phyloP scores from a whole-genome alignment of 2,329 filamentous ascomycete genomes.

The Phialophora chinensis region DNA sequence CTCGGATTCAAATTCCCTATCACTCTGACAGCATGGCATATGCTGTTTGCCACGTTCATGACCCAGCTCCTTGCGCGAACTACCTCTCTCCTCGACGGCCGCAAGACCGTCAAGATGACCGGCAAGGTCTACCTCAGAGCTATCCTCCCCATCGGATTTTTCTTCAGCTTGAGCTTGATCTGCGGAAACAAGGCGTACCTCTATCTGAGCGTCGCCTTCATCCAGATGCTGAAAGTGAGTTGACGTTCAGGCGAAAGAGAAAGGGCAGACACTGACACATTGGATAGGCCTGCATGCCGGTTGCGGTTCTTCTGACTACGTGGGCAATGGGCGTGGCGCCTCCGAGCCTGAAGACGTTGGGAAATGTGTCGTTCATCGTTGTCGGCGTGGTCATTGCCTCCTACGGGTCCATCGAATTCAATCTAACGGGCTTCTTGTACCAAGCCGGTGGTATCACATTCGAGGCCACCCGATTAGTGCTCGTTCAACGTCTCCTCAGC shows the following conservation, averaged over 20 bases:
- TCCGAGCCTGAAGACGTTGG: slow-evolving; percentile 82
- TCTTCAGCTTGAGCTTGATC: slow-evolving; percentile 95
- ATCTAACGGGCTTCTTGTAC: slow-evolving; percentile 60
- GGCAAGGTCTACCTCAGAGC: slow-evolving; percentile 89
- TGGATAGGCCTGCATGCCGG: slow-evolving; percentile 83
- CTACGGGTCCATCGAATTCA: slow-evolving; percentile 93
- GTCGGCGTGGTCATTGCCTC: slow-evolving; percentile 94
- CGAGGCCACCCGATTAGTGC: slow-evolving; percentile 80
- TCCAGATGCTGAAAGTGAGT: slow-evolving; percentile 97
- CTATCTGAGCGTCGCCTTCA: slow-evolving; percentile 94
- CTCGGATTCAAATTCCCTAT: slow-evolving; percentile 53
- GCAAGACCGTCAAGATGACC: slow-evolving; percentile 97
- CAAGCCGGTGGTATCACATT: slow-evolving; percentile 79
- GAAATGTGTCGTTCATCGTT: slow-evolving; percentile 94
- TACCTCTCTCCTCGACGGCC: slow-evolving; percentile 86
- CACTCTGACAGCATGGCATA: slow-evolving; percentile 87
- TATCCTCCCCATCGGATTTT: slow-evolving; percentile 91
- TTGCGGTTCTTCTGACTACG: slow-evolving; percentile 86
- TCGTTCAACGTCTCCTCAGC: slow-evolving; percentile 83
- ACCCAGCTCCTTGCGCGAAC: slow-evolving; percentile 92
- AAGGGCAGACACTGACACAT: slow-evolving; percentile 5
- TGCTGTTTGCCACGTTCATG: slow-evolving; percentile 89
- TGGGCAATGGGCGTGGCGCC: slow-evolving; percentile 86
- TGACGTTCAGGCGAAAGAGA: slow-evolving; percentile 42
- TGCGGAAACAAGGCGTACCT: slow-evolving; percentile 96